Base-by-base conservation (phyloP, 139 green algal genomes). In the Nannochloris sp. region DNA sequence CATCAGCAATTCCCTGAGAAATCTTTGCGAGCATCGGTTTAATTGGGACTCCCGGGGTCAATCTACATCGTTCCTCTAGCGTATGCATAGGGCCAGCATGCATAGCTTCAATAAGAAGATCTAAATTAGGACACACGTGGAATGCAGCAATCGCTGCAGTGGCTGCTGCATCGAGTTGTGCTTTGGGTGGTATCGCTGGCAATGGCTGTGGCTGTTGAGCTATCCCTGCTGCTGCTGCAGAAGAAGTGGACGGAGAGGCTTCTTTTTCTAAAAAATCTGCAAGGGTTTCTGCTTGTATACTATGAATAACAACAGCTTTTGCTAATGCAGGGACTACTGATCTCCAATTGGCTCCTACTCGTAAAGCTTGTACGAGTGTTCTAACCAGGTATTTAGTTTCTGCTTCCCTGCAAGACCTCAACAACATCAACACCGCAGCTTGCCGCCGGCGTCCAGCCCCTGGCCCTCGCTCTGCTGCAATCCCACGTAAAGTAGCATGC, bases 1-100 rank as follows among this genome's bases (percentile, higher is more conserved):
- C 87, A 36, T 90, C 79, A 15, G 51, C 45, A 6, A 87, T 71
- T 27, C 88, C 87, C 29, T 71, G 65, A 24, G 71, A 77, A 32
- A 88, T 82, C 12, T 65, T 69, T n/a, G 91, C 89, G 29, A 97
- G 81, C 90, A 97, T 97, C 6, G 90, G 90, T 75, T 96, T 93
- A 24, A 95, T 61, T 13, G 90, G 90, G 60, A 95, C 75, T 3
- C 76, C 72, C 25, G 79, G 80, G 4, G 67, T 79, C n/a, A 90
- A 47, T 13, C 48, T 58, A 34, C 72, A 83, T 68, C 79, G 73
- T 36, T 51, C 32, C n/a, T 65, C 23, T 29, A 88, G 69, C 34
- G 73, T 76, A 71, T 88, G 74, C 1, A 77, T 30, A 0, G 83
- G 85, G 0, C 62, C 65, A 15, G 79, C 70, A 66, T 90, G 19